phyloP scores from a whole-genome alignment of 441 rosid species.

The Lagerstroemia fauriei region DNA sequence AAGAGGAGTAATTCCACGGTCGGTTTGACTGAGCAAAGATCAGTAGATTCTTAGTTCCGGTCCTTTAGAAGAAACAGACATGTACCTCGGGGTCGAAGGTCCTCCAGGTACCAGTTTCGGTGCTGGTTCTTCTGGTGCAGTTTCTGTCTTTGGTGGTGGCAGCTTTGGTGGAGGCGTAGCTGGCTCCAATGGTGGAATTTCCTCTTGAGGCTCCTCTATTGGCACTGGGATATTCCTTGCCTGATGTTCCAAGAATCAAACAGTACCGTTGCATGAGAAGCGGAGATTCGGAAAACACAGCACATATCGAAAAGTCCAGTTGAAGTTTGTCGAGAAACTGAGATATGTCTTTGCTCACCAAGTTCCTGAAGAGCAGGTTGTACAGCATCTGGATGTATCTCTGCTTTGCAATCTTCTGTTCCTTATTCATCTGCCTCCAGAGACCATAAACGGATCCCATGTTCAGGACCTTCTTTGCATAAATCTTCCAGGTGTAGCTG shows the following conservation, averaged over 20 bases:
- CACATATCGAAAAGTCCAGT: background rate
- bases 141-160: conserved; percentile 6
- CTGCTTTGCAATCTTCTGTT: conserved; percentile 68
- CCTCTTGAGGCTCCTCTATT: conserved; percentile 33
- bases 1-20: background rate
- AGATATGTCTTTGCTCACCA: conserved; percentile 44
- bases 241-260: conserved; percentile 32
- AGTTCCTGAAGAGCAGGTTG: conserved; percentile 63
- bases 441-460: conserved; percentile 78
- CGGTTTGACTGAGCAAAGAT: background rate
- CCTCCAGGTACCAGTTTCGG: conserved; percentile 7
- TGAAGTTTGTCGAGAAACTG: background rate
- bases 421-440: conserved; percentile 77
- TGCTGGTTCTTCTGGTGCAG: conserved; percentile 16
- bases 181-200: conserved; percentile 19
- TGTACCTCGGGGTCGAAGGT: conserved; percentile 25
- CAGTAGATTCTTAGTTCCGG: background rate
- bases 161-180: conserved; percentile 12
- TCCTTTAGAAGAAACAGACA: background rate
- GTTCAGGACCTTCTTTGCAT: conserved; percentile 68
- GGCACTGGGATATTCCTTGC: conserved; percentile 53
- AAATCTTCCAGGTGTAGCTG: conserved; percentile 94
- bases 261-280: background rate
- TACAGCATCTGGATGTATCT: conserved; percentile 69
- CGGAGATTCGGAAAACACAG: background rate